Evolutionary conservation across 805 yeast genomes (phyloP).

Genomic region (Lipomyces sp.): DNA sequence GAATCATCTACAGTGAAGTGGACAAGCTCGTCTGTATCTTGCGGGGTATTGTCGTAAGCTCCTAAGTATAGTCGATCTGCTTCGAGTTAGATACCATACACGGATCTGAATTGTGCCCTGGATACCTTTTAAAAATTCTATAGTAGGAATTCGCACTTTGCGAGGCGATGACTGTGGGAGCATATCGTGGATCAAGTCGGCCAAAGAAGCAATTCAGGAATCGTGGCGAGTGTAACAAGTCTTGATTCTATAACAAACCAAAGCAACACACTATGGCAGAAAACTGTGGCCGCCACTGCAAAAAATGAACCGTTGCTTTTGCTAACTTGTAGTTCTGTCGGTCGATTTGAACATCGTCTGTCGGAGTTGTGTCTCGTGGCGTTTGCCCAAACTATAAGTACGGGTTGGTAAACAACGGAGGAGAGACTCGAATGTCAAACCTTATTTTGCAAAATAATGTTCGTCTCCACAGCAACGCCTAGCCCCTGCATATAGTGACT

Average conservation of each 20-base stretch:
- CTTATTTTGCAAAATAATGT: neutral
- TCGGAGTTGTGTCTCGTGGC: conserved; percentile 7
- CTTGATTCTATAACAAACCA: neutral
- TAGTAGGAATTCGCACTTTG: conserved; percentile 41
- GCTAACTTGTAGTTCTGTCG: neutral
- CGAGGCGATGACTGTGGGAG: conserved; percentile 29
- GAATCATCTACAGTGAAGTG: conserved; percentile 93
- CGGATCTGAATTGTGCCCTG: neutral
- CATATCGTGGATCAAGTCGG: neutral
- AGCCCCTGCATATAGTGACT: neutral
- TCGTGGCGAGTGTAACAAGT: neutral
- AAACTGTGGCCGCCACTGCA: neutral
- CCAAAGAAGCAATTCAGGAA: neutral
- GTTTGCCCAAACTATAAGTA: neutral
- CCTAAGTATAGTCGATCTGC: conserved; percentile 78
- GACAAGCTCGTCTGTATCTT: conserved; percentile 73
- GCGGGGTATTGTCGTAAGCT: conserved; percentile 80
- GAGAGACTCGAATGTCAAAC: neutral
- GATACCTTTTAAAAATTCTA: conserved; percentile 48
- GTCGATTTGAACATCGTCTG: neutral
- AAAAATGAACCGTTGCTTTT: neutral
- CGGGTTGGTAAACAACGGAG: neutral
- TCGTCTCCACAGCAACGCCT: conserved; percentile 6
- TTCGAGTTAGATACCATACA: conserved; percentile 8
- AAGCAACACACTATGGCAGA: neutral